Percentiles rank a stretch among this genome's conserved stretches.
Evolutionary conservation across 1,284 basidiomycete genomes (phyloP).

Genomic region (Tilletiopsis washingtonensis): DNA sequence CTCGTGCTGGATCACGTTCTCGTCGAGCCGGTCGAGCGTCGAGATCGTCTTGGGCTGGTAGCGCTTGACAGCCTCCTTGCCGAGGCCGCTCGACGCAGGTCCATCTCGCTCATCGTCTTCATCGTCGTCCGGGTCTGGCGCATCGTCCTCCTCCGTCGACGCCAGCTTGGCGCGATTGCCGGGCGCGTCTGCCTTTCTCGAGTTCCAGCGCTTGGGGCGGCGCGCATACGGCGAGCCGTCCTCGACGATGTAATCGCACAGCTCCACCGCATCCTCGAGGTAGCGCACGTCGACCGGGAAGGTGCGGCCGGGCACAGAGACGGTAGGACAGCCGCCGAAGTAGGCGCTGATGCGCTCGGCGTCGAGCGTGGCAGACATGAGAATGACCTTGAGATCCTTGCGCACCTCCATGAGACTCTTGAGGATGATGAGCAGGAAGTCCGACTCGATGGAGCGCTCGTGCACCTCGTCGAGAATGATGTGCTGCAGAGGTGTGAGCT

Average conservation of each 20-base stretch:
- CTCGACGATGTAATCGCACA: constrained; percentile 71
- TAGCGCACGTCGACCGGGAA: constrained; percentile 85
- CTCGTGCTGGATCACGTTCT: constrained; percentile 61
- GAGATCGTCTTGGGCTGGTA: constrained; percentile 66
- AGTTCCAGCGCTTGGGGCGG: constrained; percentile 9
- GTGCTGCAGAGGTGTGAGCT: too few relatives aligned
- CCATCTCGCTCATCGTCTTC: constrained; percentile 60
- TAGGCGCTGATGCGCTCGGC: constrained; percentile 84
- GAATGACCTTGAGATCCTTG: constrained; percentile 77
- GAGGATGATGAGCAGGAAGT: constrained; percentile 90
- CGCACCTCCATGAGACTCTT: constrained; percentile 75
- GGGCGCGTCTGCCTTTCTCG: constrained; percentile 24
- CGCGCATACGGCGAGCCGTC: constrained; percentile 69
- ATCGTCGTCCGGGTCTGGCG: constrained; percentile 64
- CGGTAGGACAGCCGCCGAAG: constrained; percentile 79
- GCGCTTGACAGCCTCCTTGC: constrained; percentile 53
- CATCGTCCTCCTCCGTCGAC: constrained; percentile 61
- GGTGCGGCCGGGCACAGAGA: constrained; percentile 79
- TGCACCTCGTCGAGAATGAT: constrained; percentile 84
- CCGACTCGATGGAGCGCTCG: constrained; percentile 93
- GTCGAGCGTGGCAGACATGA: constrained; percentile 97
- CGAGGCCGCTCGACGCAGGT: constrained; percentile 47
- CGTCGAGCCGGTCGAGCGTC: constrained; percentile 80
- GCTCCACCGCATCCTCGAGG: constrained; percentile 87
- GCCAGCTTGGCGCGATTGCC: constrained; percentile 58